Evolutionary conservation across 2,329 filamentous ascomycete species (phyloP), one percentile per base, ranked within the genome.

Genomic region (Fusarium coffeatum): DNA sequence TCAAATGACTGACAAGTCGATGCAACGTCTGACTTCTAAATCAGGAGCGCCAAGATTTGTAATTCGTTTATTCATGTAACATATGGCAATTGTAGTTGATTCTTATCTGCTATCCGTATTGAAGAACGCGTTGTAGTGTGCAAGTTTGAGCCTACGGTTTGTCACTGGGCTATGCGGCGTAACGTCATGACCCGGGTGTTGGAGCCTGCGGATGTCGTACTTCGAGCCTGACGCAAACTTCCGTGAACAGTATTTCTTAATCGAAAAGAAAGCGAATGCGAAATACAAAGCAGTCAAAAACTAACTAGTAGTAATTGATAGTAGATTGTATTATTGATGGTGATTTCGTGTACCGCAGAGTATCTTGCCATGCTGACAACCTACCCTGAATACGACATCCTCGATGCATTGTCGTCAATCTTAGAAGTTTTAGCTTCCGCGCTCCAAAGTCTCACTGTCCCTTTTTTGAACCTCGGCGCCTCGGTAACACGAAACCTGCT

Each of bases 391-490:
- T 40, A 55, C 37, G 28, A 49, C 5, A 32, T 30, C 12, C 22
- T 18, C 22, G 34, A 37, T 41, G 16, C 20, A 42, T 10, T 22
- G 20, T 30, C 41, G 27, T 28, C 27, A 42, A 51, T 42, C 25
- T 47, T n/a, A 27, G 54, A 23, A 16, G 18, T 23, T 15, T 66
- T 41, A 34, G 60, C 48, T 48, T 34, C 48, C 50, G 40, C 25
- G 7, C 10, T 10, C 18, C 28, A 27, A 45, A 40, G 46, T 45
- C 22, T 41, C 16, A 49, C 27, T 15, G 18, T 50, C 13, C 56
- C 20, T 42, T 28, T 37, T 28, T 42, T 16, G 15, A 45, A 30
- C 63, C 55, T 66, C 63, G 63, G 63, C 37, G 43, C 13, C 30
- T 55, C 63, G 47, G 54, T 23, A 16, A 23, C 2, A 3, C 41